Evolutionary conservation across 768 basidiomycete genomes (phyloP).

Genomic region (Auriscalpium microsporum): DNA sequence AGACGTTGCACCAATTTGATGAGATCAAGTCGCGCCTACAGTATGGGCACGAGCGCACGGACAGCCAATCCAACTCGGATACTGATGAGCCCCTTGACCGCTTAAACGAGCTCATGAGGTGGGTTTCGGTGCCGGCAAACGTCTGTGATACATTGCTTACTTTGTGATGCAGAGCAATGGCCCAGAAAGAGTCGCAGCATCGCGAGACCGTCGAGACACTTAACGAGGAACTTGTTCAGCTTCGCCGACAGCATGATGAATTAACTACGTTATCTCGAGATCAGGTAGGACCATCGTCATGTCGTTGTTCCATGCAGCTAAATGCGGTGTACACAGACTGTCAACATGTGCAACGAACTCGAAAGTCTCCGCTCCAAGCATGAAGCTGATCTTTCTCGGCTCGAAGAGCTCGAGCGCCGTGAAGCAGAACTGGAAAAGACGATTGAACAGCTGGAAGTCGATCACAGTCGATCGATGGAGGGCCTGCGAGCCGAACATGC

Average conservation of each 20-base stretch:
- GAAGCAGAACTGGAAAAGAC: slow-evolving; percentile 47
- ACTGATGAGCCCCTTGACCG: slow-evolving; percentile 67
- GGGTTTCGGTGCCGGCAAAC: slow-evolving; percentile 20
- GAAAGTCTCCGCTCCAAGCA: slow-evolving; percentile 63
- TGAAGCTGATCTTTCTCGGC: slow-evolving; percentile 37
- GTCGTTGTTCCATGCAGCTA: not conserved
- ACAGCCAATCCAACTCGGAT: slow-evolving; percentile 32
- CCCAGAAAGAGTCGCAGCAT: slow-evolving; percentile 90
- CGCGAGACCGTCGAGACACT: slow-evolving; percentile 71
- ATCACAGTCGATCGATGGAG: slow-evolving; percentile 42
- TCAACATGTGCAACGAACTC: slow-evolving; percentile 85
- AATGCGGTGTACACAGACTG: slow-evolving; percentile 35
- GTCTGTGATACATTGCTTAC: slow-evolving; percentile 9
- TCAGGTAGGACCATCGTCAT: slow-evolving; percentile 45
- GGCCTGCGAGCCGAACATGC: slow-evolving; percentile 38
- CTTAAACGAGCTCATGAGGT: slow-evolving; percentile 91
- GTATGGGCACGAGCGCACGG: slow-evolving; percentile 25
- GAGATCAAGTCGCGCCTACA: slow-evolving; percentile 64
- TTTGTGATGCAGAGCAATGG: slow-evolving; percentile 69
- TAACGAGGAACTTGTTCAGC: slow-evolving; percentile 54
- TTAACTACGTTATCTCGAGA: slow-evolving; percentile 74
- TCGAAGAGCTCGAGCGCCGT: slow-evolving; percentile 49
- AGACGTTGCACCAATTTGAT: slow-evolving; percentile 66
- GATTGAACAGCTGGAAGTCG: slow-evolving; percentile 40
- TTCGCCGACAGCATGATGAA: slow-evolving; percentile 75